Percentiles rank a stretch among this genome's conserved stretches.
These are phyloP conservation scores for Colletotrichum sp. DNA, from an alignment of 2,329 filamentous ascomycete species.

Conservation along the genomic window DNA sequence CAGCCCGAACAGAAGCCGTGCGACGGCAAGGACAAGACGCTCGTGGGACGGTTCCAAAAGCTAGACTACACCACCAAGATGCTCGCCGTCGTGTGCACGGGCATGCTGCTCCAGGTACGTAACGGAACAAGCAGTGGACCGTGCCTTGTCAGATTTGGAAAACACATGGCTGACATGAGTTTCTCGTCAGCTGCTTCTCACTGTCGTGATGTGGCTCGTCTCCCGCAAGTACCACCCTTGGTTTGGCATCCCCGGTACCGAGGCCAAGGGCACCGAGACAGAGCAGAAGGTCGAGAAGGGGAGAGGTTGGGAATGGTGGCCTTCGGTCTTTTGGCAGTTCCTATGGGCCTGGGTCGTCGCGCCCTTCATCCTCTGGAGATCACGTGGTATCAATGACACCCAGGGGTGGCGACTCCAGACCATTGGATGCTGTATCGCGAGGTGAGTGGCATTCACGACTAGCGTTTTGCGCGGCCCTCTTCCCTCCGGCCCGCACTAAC, in stretches of 20 bases:
- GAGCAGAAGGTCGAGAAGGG: conserved; percentile 50
- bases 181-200: conserved; percentile 56
- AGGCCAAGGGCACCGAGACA: conserved; percentile 59
- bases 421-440: conserved; percentile 52
- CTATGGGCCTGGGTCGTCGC: conserved; percentile 68
- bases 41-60: conserved; percentile 39
- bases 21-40: conserved; percentile 24
- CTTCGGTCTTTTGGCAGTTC: conserved; percentile 68
- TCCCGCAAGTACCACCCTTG: conserved; percentile 69
- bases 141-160: not conserved
- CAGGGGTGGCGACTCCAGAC: conserved; percentile 72
- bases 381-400: conserved; percentile 65
- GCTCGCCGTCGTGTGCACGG: conserved; percentile 54
- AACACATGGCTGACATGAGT: conserved; percentile 16
- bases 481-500: not conserved
- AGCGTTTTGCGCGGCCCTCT: not conserved
- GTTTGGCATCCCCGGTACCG: conserved; percentile 66
- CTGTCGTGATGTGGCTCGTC: conserved; percentile 64
- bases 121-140: not conserved
- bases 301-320: conserved; percentile 72
- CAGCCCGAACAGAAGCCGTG: conserved; percentile 18
- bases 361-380: conserved; percentile 65
- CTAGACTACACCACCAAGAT: conserved; percentile 54
- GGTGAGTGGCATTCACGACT: conserved; percentile 34
- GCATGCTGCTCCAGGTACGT: conserved; percentile 62